phyloP scores from a whole-genome alignment of 306 rosid genomes.

The Hippophae rhamnoides region DNA sequence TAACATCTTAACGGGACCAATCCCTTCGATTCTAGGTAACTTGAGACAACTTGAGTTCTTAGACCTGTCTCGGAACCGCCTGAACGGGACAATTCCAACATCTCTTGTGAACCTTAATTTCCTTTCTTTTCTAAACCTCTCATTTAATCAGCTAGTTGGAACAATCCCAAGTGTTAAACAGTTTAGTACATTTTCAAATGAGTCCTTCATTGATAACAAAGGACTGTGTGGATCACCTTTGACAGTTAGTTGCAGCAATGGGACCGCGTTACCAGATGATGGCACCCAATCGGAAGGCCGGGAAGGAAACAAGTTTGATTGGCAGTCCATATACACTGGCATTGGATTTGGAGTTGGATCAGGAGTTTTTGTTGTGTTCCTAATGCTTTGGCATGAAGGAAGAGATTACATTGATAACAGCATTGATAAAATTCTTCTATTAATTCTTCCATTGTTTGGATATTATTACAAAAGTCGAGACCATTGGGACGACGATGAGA shows the following conservation, averaged over 20 bases:
- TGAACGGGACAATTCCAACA: slow-evolving; percentile 30
- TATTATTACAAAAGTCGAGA: slow-evolving; percentile 26
- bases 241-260: not conserved
- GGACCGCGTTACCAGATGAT: not conserved
- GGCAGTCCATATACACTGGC: slow-evolving; percentile 57
- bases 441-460: slow-evolving; percentile 48
- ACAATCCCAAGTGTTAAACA: slow-evolving; percentile 18
- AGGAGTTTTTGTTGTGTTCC: slow-evolving; percentile 41
- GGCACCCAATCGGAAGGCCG: not conserved
- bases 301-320: slow-evolving; percentile 32
- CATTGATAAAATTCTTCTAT: slow-evolving; percentile 41
- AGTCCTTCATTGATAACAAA: slow-evolving; percentile 9
- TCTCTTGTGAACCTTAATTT: slow-evolving; percentile 23
- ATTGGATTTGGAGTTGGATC: slow-evolving; percentile 81
- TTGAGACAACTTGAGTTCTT: slow-evolving; percentile 35
- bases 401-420: slow-evolving; percentile 47
- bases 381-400: slow-evolving; percentile 56
- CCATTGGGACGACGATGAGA: slow-evolving; percentile 17
- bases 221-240: slow-evolving; percentile 27
- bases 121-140: slow-evolving; percentile 26
- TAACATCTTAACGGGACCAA: slow-evolving; percentile 15
- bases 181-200: slow-evolving; percentile 7
- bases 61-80: slow-evolving; percentile 34
- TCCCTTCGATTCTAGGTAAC: slow-evolving; percentile 26
- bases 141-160: slow-evolving; percentile 19